Evolutionary conservation across 1,139 yeast genomes (phyloP).

Genomic region (Saccharomyces hybrid): DNA sequence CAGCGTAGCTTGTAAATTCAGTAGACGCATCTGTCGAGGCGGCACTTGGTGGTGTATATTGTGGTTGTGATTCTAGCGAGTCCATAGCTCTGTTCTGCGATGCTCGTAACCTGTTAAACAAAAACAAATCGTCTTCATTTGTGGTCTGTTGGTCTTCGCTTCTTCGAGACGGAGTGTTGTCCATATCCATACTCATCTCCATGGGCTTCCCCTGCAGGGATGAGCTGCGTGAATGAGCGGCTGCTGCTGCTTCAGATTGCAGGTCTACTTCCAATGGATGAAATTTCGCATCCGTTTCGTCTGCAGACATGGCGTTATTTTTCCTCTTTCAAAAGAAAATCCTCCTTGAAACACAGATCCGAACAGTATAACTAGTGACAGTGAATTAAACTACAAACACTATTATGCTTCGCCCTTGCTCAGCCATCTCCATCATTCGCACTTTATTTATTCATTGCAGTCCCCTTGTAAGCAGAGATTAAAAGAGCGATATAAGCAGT

Average conservation of each 20-base stretch:
- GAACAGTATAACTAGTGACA: not conserved
- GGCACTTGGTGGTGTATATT: not conserved
- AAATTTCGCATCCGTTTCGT: not conserved
- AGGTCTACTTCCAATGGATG: not conserved
- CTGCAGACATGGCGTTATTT: not conserved
- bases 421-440: not conserved
- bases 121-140: not conserved
- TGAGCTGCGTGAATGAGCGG: not conserved
- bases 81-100: not conserved
- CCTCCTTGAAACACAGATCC: not conserved
- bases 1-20: not conserved
- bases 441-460: not conserved
- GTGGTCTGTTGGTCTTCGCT: not conserved
- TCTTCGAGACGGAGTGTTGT: not conserved
- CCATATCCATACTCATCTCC: not conserved
- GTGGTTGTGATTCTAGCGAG: not conserved
- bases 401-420: not conserved
- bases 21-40: not conserved
- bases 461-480: not conserved
- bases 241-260: not conserved
- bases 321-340: not conserved
- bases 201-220: not conserved
- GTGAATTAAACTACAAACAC: not conserved
- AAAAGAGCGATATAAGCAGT: not conserved
- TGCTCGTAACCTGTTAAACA: not conserved